A percentile compares a stretch with the other conserved stretches of the same genome.
These are phyloP conservation scores for Amniculicola lignicola DNA, from an alignment of 495 filamentous ascomycete species.

Conservation along the genomic window DNA sequence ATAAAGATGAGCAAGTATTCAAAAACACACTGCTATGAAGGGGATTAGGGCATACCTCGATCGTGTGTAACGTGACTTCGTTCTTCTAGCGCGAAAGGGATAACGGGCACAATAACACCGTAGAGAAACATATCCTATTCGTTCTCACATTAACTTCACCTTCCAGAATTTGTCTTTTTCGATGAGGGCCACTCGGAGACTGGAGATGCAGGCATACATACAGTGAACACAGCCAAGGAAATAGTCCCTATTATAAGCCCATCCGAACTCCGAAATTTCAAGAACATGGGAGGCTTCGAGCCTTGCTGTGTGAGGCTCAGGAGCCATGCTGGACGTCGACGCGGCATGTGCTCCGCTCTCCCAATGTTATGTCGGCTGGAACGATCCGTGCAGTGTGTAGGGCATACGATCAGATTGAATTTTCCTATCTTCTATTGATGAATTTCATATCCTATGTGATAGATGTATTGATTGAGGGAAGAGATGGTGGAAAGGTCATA, in stretches of 20 bases:
- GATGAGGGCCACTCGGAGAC: not conserved
- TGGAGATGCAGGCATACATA: slow-evolving; percentile 25
- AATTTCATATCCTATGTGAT: too few species aligned
- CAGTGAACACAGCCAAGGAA: slow-evolving; percentile 54
- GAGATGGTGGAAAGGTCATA: too few species aligned
- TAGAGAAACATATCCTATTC: slow-evolving; percentile 73
- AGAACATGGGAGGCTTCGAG: slow-evolving; percentile 35
- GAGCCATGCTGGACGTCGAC: slow-evolving; percentile 24
- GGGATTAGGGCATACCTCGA: slow-evolving; percentile 45
- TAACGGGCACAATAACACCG: slow-evolving; percentile 75
- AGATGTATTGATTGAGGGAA: too few species aligned
- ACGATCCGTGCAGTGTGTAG: too few species aligned
- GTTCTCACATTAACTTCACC: not conserved
- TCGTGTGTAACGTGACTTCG: slow-evolving; percentile 57
- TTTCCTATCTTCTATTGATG: too few species aligned
- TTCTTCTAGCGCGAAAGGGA: slow-evolving; percentile 70
- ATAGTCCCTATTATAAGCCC: slow-evolving; percentile 52
- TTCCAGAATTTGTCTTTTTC: not conserved
- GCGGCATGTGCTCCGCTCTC: too few species aligned
- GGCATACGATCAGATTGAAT: too few species aligned
- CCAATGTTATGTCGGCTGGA: too few species aligned
- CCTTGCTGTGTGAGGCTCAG: slow-evolving; percentile 29
- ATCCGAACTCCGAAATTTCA: slow-evolving; percentile 46
- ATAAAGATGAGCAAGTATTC: slow-evolving; percentile 15
- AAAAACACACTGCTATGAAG: not conserved